Evolutionary conservation across 2,329 filamentous ascomycete genomes (phyloP).

Genomic region (Onygena corvina): DNA sequence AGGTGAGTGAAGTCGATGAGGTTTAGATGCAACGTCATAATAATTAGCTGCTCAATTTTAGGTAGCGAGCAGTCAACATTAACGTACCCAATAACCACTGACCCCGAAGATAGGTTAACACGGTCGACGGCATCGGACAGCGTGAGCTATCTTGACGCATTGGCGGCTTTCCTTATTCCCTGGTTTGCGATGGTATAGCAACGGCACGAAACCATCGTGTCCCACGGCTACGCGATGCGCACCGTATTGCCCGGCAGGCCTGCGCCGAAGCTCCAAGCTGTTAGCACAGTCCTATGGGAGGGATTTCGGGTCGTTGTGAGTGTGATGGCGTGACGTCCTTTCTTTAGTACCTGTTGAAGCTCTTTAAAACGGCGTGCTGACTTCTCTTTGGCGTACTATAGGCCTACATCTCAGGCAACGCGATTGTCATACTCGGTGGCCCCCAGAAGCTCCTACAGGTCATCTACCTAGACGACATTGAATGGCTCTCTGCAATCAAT

Average conservation of each 20-base stretch:
- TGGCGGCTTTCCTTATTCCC: too few species aligned
- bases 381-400: slow-evolving; percentile 26
- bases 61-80: too few species aligned
- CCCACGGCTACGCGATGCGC: slow-evolving; percentile 50
- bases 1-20: too few species aligned
- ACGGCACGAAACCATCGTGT: slow-evolving; percentile 5
- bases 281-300: slow-evolving; percentile 63
- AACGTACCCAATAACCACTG: too few species aligned
- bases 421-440: slow-evolving; percentile 68
- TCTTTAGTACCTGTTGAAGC: slow-evolving; percentile 5
- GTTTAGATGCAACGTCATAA: too few species aligned
- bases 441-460: slow-evolving; percentile 71
- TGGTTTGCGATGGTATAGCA: slow-evolving; percentile 15
- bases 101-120: too few species aligned
- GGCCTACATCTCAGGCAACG: slow-evolving; percentile 83
- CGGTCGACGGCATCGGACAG: too few species aligned
- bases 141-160: too few species aligned
- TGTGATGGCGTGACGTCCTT: not conserved
- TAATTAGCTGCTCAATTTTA: too few species aligned
- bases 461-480: slow-evolving; percentile 67
- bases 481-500: slow-evolving; percentile 60
- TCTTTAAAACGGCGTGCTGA: slow-evolving; percentile 9
- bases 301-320: slow-evolving; percentile 60
- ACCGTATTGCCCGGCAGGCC: slow-evolving; percentile 69
- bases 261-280: slow-evolving; percentile 62